These are phyloP conservation scores for Thraustochytrium sp. DNA, from an alignment of 352 stramenopile species.

Conservation along the genomic window DNA sequence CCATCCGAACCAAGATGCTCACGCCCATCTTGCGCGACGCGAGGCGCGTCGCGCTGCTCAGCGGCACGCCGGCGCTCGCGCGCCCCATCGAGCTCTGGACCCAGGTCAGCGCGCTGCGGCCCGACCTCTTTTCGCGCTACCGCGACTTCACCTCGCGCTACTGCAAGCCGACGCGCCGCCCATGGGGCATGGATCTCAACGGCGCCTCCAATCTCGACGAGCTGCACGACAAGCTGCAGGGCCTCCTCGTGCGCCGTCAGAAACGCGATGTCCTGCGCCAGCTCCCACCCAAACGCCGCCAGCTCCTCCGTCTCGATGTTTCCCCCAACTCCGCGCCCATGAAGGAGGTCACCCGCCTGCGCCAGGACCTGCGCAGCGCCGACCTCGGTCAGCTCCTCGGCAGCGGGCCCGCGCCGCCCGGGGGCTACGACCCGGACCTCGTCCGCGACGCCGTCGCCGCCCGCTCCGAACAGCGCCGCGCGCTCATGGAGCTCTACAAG, in stretches of 20 bases:
- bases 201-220: slow-evolving; percentile 58
- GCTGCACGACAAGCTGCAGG: slow-evolving; percentile 24
- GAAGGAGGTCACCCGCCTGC: slow-evolving; percentile 49
- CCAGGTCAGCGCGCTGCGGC: slow-evolving; percentile 56
- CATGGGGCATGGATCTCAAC: slow-evolving; percentile 61
- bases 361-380: neutral
- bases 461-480: neutral
- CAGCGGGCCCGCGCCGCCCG: neutral
- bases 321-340: slow-evolving; percentile 50
- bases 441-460: neutral
- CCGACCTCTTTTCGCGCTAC: slow-evolving; percentile 53
- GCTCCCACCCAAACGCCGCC: slow-evolving; percentile 62
- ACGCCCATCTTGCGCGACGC: slow-evolving; percentile 55
- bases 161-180: slow-evolving; percentile 56
- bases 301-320: slow-evolving; percentile 54
- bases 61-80: slow-evolving; percentile 62
- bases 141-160: slow-evolving; percentile 58
- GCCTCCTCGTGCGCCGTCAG: slow-evolving; percentile 71
- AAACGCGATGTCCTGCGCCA: slow-evolving; percentile 74
- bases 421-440: neutral
- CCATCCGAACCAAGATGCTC: slow-evolving; percentile 55
- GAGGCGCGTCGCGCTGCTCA: slow-evolving; percentile 59
- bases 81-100: slow-evolving; percentile 64
- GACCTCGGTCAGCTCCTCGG: neutral
- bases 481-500: slow-evolving; percentile 63